Evolutionary conservation across 768 basidiomycete species (phyloP).

Genomic region (Auricularia heimuer): DNA sequence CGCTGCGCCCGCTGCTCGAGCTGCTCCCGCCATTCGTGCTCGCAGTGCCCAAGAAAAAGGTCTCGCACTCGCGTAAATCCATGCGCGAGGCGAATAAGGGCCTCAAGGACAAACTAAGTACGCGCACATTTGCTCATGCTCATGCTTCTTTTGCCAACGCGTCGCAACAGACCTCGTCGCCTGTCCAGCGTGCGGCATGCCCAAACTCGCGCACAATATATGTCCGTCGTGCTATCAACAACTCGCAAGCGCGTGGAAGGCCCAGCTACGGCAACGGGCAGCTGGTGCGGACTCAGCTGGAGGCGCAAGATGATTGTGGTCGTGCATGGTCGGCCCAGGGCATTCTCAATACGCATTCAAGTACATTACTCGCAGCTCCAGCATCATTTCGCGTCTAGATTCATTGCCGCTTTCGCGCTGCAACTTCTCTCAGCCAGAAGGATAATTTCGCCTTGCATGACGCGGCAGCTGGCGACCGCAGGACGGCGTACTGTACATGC

Average conservation of each 20-base stretch:
- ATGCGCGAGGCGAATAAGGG: slow-evolving; percentile 95
- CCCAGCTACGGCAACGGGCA: slow-evolving; percentile 11
- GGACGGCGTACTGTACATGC: too few species aligned
- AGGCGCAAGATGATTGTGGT: too few species aligned
- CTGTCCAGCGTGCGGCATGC: slow-evolving; percentile 81
- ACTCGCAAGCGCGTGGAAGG: slow-evolving; percentile 57
- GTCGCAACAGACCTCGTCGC: slow-evolving; percentile 63
- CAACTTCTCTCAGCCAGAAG: too few species aligned
- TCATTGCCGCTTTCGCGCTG: too few species aligned
- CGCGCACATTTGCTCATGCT: slow-evolving; percentile 14
- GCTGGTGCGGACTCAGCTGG: too few species aligned
- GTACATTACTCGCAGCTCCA: too few species aligned
- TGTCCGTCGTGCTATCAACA: slow-evolving; percentile 74
- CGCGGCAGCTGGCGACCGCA: too few species aligned
- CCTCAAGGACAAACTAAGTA: slow-evolving; percentile 87
- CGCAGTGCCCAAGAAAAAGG: slow-evolving; percentile 90
- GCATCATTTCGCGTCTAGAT: too few species aligned
- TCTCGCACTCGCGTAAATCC: slow-evolving; percentile 87
- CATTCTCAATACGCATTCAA: too few species aligned
- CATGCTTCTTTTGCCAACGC: background rate
- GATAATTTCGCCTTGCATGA: too few species aligned
- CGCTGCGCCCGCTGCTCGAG: slow-evolving; percentile 45
- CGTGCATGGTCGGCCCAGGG: too few species aligned
- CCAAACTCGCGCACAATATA: slow-evolving; percentile 83
- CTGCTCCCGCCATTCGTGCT: slow-evolving; percentile 81